These are phyloP conservation scores for Stephanocyclus meneghinianus DNA, from an alignment of 352 stramenopile genomes.

Conservation along the genomic window DNA sequence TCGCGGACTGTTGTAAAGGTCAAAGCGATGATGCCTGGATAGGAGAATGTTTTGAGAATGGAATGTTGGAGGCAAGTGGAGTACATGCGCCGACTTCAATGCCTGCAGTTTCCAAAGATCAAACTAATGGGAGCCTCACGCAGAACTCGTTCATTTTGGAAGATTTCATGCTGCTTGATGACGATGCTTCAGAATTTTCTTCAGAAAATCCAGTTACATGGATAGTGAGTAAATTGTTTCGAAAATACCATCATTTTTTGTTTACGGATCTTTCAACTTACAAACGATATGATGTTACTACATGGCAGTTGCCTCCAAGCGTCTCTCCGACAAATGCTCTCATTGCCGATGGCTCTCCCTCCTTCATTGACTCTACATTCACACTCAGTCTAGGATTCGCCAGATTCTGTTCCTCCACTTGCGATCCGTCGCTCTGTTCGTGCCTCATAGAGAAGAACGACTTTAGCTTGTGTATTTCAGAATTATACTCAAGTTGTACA, in stretches of 20 bases:
- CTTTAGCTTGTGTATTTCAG: neutral
- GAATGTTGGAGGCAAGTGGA: too few species aligned
- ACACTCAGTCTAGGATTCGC: neutral
- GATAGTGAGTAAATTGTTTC: too few species aligned
- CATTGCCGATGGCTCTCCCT: neutral
- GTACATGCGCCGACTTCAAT: too few species aligned
- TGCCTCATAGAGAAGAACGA: neutral
- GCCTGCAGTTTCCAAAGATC: too few species aligned
- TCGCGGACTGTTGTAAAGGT: neutral
- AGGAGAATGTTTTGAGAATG: neutral
- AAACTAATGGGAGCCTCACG: neutral
- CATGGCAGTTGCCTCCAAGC: neutral
- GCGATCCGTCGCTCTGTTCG: neutral
- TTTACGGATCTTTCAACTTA: too few species aligned
- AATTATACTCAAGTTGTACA: slow-evolving; percentile 4
- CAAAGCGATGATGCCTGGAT: neutral
- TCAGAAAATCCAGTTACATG: too few species aligned
- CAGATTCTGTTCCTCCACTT: slow-evolving; percentile 1
- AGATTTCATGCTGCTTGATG: too few species aligned
- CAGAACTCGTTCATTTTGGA: neutral
- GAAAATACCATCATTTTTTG: too few species aligned
- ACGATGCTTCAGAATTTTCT: too few species aligned
- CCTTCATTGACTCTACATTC: neutral
- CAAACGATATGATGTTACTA: too few species aligned
- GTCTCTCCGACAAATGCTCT: neutral